Evolutionary conservation across 2,329 filamentous ascomycete species (phyloP).

Genomic region (Pestalotiopsis sp.): DNA sequence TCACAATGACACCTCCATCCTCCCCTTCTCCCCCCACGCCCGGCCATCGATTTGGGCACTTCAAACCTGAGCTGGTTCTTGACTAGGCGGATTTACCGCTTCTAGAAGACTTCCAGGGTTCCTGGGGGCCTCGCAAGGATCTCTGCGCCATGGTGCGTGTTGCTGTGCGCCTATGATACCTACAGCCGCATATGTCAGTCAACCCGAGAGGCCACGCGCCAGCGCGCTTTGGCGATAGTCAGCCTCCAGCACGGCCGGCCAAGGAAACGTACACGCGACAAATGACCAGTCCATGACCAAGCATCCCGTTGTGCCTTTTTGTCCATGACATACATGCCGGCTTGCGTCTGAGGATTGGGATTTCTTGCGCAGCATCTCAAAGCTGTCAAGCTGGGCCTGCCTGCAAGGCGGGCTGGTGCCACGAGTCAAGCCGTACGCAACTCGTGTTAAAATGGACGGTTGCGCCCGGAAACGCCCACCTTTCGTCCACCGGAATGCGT

Average conservation of each 20-base stretch:
- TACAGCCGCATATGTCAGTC: conserved; percentile 1
- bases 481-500: not conserved
- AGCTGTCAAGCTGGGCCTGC: not conserved
- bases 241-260: not conserved
- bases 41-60: not conserved
- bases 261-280: not conserved
- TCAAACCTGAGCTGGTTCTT: not conserved
- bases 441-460: not conserved
- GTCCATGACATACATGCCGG: not conserved
- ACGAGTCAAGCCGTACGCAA: not conserved
- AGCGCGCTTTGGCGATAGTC: not conserved
- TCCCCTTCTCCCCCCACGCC: not conserved
- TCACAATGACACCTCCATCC: not conserved
- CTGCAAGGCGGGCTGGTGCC: not conserved
- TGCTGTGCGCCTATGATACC: not conserved
- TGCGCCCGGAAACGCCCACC: not conserved
- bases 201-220: not conserved
- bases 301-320: not conserved
- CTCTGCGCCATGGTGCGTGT: not conserved
- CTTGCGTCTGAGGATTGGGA: not conserved
- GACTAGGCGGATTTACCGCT: conserved; percentile 8
- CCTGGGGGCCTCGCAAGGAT: conserved; percentile 9
- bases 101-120: conserved; percentile 10
- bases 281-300: not conserved
- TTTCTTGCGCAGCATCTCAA: not conserved